Evolutionary conservation across 2,329 filamentous ascomycete species (phyloP).

Genomic region (Aspergillus persii): DNA sequence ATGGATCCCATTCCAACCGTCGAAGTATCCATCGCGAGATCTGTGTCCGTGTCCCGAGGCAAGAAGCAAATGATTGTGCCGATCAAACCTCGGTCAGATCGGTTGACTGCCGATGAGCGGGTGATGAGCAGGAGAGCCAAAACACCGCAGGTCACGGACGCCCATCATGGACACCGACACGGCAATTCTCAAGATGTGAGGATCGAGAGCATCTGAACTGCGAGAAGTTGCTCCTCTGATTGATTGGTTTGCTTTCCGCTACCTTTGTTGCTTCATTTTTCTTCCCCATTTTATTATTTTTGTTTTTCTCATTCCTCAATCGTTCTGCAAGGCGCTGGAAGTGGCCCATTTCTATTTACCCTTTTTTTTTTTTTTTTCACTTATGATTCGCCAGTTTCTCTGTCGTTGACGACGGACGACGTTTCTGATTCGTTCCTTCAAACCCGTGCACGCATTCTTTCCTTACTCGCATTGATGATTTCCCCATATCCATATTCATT

Average conservation of each 20-base stretch:
- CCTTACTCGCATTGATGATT: not conserved
- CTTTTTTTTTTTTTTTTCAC: constrained; percentile 1
- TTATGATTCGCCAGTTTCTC: not conserved
- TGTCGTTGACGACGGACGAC: not conserved
- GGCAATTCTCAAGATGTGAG: constrained; percentile 32
- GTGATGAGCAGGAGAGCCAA: constrained; percentile 27
- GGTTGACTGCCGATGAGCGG: constrained; percentile 28
- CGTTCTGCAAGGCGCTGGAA: constrained; percentile 1
- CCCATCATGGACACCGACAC: constrained; percentile 28
- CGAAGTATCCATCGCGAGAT: constrained; percentile 40
- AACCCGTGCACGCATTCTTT: not conserved
- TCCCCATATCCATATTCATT: not conserved
- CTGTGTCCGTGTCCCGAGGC: constrained; percentile 36
- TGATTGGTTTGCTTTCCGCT: not conserved
- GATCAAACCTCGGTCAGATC: constrained; percentile 25
- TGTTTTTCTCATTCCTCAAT: not conserved
- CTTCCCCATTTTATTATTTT: constrained; percentile 1
- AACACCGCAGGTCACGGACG: constrained; percentile 30
- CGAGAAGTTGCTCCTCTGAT: not conserved
- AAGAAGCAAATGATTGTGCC: constrained; percentile 39
- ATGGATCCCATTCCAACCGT: constrained; percentile 18
- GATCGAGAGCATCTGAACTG: constrained; percentile 27
- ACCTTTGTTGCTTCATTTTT: not conserved
- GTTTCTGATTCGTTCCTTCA: not conserved
- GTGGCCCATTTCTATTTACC: not conserved